Base-by-base conservation (phyloP, 108 stramenopile species). In the Skeletonema costatum region DNA sequence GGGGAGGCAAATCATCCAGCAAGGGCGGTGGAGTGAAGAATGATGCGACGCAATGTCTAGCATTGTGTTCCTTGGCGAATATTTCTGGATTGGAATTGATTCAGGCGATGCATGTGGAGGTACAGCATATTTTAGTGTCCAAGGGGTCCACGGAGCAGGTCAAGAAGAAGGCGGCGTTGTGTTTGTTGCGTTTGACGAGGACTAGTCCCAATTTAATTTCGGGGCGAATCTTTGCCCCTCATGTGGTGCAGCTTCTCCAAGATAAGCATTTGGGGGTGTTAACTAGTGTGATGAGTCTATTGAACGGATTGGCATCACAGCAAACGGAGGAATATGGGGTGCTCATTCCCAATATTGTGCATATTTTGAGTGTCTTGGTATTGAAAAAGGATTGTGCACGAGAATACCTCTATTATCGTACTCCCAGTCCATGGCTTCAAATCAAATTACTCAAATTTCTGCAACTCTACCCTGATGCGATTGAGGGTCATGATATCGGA, bases 391-490 rank as follows among this genome's bases (percentile, higher is more conserved):
- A 89, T 10, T 95, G 94, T 70, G 92, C 90, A 29, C 48, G 87
- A 12, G 97, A 97, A 66, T 98, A 98, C 79, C 77, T 98, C n/a
- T 99, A 99, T 84, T 98, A 98, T 86, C 85, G 89, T 16, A 97
- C 95, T 6, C 95, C 98, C 19, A 88, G 87, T 80, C 99, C 98
- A 1, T 97, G 97, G 97, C 85, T 98, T 25, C 97, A 97, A 75
- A 96, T 99, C 75, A 97, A 97, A 72, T 74, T 96, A 64, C 89
- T 98, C 41, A 95, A 96, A 78, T 98, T 96, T 71, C 64, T 99
- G 63, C 97, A 98, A 82, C 85, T 95, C 25, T 98, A 95, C 78
- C 97, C 94, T 3, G 88, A 93, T 70, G 87, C 89, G 5, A 61
- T 93, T 12, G 68, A 69, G 38, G 61, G 73, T 38, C 72, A 78